Conservation (phyloP, 73 alveolate genomes). For the Symbiodinium pilosum region DNA sequence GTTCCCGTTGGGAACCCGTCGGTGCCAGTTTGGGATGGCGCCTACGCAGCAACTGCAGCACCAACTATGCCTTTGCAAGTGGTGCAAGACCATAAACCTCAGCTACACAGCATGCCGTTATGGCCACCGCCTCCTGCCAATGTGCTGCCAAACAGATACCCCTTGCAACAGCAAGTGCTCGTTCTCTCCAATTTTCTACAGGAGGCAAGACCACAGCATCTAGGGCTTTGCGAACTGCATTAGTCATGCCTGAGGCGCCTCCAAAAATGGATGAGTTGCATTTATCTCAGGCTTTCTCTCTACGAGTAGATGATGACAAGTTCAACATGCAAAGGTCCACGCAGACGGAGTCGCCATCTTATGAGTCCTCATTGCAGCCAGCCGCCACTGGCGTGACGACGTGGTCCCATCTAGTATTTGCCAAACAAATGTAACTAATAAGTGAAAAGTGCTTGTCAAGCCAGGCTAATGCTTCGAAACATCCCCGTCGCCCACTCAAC, state of each 20-base stretch:
- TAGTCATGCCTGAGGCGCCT: neutral
- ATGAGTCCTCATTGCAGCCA: neutral
- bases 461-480: conserved; percentile 66
- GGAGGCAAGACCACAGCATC: neutral
- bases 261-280: neutral
- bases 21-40: conserved; percentile 47
- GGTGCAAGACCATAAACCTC: conserved; percentile 29
- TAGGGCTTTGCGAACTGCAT: too few species aligned
- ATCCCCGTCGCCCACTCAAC: conserved; percentile 40
- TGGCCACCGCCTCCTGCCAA: conserved; percentile 24
- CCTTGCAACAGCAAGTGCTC: conserved; percentile 52
- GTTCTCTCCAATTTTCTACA: conserved; percentile 62
- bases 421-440: too few species aligned
- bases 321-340: neutral
- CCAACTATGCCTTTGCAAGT: conserved; percentile 19
- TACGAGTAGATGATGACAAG: neutral
- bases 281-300: neutral
- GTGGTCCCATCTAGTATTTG: neutral
- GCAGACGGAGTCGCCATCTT: neutral
- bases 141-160: conserved; percentile 18
- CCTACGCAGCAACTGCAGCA: conserved; percentile 14
- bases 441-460: too few species aligned
- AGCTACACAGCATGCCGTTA: neutral
- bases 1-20: conserved; percentile 16
- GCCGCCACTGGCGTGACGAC: neutral